A percentile compares a stretch with the other conserved stretches of the same genome.
Evolutionary conservation across 768 basidiomycete species (phyloP).

Genomic region (Mycena rosella): DNA sequence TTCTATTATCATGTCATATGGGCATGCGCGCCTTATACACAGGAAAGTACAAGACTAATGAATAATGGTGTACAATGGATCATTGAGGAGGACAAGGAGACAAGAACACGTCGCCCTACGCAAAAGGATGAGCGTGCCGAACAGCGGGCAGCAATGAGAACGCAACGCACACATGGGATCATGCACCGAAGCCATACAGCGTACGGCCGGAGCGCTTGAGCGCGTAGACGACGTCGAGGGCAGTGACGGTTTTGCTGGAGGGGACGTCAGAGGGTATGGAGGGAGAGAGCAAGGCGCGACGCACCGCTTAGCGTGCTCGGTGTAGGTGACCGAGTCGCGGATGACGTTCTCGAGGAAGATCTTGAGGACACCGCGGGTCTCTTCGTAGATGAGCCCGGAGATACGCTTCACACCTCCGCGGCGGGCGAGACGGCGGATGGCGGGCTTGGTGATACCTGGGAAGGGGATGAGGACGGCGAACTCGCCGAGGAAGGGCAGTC

Average conservation of each 20-base stretch:
- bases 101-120: neutral
- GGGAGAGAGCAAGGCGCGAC: conserved; percentile 30
- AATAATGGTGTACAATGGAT: conserved; percentile 17
- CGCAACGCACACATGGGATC: conserved; percentile 37
- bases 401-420: conserved; percentile 89
- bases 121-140: neutral
- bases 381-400: conserved; percentile 82
- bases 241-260: conserved; percentile 83
- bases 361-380: conserved; percentile 87
- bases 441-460: conserved; percentile 69
- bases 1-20: neutral
- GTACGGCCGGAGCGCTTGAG: conserved; percentile 83
- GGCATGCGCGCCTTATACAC: conserved; percentile 1
- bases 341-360: conserved; percentile 81
- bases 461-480: conserved; percentile 58
- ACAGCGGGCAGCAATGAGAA: neutral
- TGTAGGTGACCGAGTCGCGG: conserved; percentile 93
- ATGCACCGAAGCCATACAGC: conserved; percentile 87
- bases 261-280: conserved; percentile 11
- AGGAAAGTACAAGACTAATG: conserved; percentile 12
- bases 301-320: conserved; percentile 90
- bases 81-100: neutral
- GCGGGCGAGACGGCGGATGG: conserved; percentile 78
- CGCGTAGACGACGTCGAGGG: conserved; percentile 86
- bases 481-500: conserved; percentile 15